Evolutionary conservation across 2,329 filamentous ascomycete genomes (phyloP).

Genomic region (Neurospora sp.): DNA sequence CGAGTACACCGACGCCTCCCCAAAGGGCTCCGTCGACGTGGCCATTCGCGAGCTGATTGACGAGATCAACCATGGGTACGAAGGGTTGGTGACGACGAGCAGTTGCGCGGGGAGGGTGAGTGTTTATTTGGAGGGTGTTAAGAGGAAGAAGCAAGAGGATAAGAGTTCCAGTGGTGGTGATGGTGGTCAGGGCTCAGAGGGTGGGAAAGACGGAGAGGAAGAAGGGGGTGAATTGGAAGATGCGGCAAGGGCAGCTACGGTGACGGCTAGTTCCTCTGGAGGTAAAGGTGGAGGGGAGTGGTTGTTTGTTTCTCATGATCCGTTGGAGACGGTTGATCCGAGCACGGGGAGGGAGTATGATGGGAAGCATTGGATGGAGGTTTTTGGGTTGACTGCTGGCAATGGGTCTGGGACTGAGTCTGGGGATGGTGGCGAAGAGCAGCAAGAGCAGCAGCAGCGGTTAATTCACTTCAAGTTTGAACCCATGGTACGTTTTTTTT

Average conservation of each 20-base stretch:
- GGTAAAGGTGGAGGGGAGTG: slow-evolving; percentile 85
- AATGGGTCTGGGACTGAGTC: slow-evolving; percentile 1
- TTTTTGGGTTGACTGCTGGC: neutral
- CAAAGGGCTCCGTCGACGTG: slow-evolving; percentile 78
- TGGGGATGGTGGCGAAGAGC: slow-evolving; percentile 15
- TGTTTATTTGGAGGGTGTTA: slow-evolving; percentile 76
- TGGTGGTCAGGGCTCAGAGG: slow-evolving; percentile 4
- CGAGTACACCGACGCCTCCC: slow-evolving; percentile 74
- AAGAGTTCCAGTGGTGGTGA: too few relatives aligned
- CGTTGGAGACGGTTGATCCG: slow-evolving; percentile 22
- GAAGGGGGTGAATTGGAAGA: slow-evolving; percentile 5
- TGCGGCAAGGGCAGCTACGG: slow-evolving; percentile 12
- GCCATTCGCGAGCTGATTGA: slow-evolving; percentile 69
- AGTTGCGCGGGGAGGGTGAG: slow-evolving; percentile 84
- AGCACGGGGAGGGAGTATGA: slow-evolving; percentile 10
- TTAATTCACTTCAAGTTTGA: slow-evolving; percentile 86
- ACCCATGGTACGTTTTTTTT: slow-evolving; percentile 62
- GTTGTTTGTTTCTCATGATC: slow-evolving; percentile 82
- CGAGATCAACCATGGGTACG: slow-evolving; percentile 58
- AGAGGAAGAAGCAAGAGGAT: slow-evolving; percentile 18
- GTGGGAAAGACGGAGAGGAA: neutral
- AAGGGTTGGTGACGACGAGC: slow-evolving; percentile 81
- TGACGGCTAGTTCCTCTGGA: slow-evolving; percentile 36
- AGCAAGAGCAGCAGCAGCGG: slow-evolving; percentile 23
- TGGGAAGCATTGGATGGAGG: slow-evolving; percentile 20